Conservation (phyloP, 78 protist genomes). For the Dictyostelium brefeldianum region DNA sequence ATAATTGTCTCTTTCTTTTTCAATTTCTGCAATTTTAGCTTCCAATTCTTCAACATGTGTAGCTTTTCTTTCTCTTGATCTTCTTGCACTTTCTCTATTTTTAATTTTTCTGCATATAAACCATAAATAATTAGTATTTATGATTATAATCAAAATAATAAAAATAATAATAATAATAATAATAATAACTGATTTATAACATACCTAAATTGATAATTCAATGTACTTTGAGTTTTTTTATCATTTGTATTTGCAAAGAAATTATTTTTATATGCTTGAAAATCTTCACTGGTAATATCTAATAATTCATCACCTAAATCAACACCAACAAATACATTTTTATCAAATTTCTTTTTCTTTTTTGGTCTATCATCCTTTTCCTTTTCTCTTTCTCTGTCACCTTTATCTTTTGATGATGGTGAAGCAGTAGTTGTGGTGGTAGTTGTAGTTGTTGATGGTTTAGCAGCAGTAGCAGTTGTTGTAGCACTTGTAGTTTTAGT, state of each 20-base stretch:
- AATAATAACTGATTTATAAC: neutral
- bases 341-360: constrained; percentile 54
- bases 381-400: neutral
- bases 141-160: too few species aligned
- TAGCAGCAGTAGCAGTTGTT: neutral
- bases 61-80: constrained; percentile 69
- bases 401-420: neutral
- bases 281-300: constrained; percentile 45
- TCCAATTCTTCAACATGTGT: constrained; percentile 46
- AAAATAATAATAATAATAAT: neutral
- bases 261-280: constrained; percentile 23
- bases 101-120: constrained; percentile 71
- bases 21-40: constrained; percentile 30
- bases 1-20: constrained; percentile 20
- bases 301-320: constrained; percentile 20
- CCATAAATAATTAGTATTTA: too few species aligned
- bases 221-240: constrained; percentile 7
- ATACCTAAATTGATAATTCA: constrained; percentile 65
- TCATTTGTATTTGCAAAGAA: constrained; percentile 25
- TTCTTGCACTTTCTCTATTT: constrained; percentile 75
- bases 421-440: neutral
- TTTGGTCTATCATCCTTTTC: constrained; percentile 27
- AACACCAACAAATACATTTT: constrained; percentile 24
- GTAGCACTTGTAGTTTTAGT: neutral
- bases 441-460: neutral